Conservation (phyloP, 352 stramenopile genomes). For the Globisporangium perplexum region DNA sequence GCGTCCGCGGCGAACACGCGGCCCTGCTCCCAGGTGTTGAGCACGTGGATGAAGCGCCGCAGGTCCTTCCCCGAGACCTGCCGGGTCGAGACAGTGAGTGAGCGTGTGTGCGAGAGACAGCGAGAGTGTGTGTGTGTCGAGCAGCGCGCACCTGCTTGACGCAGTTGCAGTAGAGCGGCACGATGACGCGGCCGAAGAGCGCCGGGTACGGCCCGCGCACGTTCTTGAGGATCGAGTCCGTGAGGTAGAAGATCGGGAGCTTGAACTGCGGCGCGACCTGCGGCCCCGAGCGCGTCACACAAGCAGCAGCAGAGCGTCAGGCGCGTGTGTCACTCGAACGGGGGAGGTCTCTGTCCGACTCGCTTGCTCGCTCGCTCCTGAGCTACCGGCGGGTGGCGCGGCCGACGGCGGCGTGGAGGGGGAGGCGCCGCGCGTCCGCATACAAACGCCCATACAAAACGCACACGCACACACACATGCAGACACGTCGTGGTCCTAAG, state of each 20-base stretch:
- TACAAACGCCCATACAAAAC: neutral
- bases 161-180: constrained; percentile 83
- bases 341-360: no score
- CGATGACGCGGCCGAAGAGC: constrained; percentile 66
- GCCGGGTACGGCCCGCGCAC: constrained; percentile 63
- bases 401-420: no score
- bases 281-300: neutral
- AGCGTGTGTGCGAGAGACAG: no score
- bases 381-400: no score
- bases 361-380: neutral
- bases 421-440: neutral
- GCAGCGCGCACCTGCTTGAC: constrained; percentile 78
- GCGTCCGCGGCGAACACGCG: constrained; percentile 48
- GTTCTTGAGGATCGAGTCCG: constrained; percentile 89
- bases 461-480: neutral
- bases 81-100: no score
- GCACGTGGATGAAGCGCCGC: constrained; percentile 77
- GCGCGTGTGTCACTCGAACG: neutral
- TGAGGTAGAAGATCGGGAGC: constrained; percentile 88
- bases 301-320: neutral
- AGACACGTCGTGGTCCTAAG: no score
- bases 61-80: constrained; percentile 77
- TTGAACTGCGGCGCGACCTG: constrained; percentile 78
- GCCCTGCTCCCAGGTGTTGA: constrained; percentile 80
- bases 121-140: no score